Percentiles rank a stretch among this genome's conserved stretches.
These are phyloP conservation scores for Xylariaceae sp. DNA, from an alignment of 2,329 filamentous ascomycete species.

Conservation along the genomic window DNA sequence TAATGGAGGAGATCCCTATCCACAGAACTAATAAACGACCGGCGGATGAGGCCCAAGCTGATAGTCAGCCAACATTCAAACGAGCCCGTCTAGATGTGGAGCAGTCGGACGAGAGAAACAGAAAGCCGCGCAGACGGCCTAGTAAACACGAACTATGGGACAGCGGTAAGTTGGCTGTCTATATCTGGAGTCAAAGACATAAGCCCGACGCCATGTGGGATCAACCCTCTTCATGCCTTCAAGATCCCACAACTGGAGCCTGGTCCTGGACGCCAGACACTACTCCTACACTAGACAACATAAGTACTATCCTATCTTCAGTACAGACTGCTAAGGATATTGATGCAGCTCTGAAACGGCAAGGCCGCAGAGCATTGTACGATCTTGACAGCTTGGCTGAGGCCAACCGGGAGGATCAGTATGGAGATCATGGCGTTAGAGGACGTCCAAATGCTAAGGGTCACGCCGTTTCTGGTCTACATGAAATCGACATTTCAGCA, in stretches of 20 bases:
- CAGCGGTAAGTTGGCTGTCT: conserved; percentile 26
- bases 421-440: background rate
- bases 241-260: conserved; percentile 25
- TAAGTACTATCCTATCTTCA: conserved; percentile 24
- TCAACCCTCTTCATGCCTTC: conserved; percentile 20
- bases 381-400: background rate
- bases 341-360: conserved; percentile 16
- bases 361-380: conserved; percentile 5
- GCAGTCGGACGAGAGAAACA: conserved; percentile 11
- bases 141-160: conserved; percentile 26
- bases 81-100: conserved; percentile 15
- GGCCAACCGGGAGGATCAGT: background rate
- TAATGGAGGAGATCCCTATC: conserved; percentile 29
- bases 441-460: background rate
- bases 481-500: conserved; percentile 7
- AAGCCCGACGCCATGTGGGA: conserved; percentile 22
- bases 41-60: conserved; percentile 20
- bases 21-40: conserved; percentile 19
- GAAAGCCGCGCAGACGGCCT: conserved; percentile 14
- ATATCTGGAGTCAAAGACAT: conserved; percentile 29
- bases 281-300: conserved; percentile 6
- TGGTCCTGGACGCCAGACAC: conserved; percentile 24
- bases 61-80: conserved; percentile 17
- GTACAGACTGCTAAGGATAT: conserved; percentile 19
- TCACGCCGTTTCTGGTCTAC: conserved; percentile 10